Conservation (phyloP, 2,329 filamentous ascomycete genomes). For the Xylariales sp. region DNA sequence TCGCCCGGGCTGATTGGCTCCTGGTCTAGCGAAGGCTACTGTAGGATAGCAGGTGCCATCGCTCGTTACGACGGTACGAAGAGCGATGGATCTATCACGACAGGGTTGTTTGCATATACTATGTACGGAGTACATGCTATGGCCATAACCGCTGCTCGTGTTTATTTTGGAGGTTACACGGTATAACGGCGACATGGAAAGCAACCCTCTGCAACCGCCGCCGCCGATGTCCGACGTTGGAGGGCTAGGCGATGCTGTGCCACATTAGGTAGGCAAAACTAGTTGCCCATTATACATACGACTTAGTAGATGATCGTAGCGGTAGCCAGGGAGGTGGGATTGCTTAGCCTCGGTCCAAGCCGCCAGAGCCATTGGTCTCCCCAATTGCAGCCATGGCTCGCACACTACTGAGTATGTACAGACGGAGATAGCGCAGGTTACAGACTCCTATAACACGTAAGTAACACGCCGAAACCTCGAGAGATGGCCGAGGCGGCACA, state of each 20-base stretch:
- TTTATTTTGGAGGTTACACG: constrained; percentile 20
- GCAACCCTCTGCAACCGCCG: constrained; percentile 10
- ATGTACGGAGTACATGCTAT: no score
- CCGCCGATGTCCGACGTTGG: constrained; percentile 18
- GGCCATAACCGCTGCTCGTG: constrained; percentile 1
- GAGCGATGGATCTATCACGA: constrained; percentile 22
- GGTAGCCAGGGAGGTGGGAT: neutral
- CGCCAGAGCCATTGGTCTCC: constrained; percentile 1
- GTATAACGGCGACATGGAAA: constrained; percentile 25
- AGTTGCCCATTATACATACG: neutral
- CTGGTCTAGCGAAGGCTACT: constrained; percentile 15
- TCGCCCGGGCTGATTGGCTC: constrained; percentile 22
- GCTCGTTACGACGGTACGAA: constrained; percentile 23
- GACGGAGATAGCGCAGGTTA: neutral
- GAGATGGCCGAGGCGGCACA: constrained; percentile 2
- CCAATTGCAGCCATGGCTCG: neutral
- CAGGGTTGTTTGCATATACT: constrained; percentile 26
- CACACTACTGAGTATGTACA: neutral
- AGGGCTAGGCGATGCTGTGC: constrained; percentile 23
- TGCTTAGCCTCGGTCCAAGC: constrained; percentile 23
- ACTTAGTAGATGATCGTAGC: no score
- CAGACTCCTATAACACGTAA: neutral
- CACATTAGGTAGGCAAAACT: constrained; percentile 8
- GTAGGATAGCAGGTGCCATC: constrained; percentile 32
- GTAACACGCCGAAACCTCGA: constrained; percentile 17